Percentiles rank a stretch among this genome's conserved stretches.
Conservation (phyloP, 2,329 filamentous ascomycete species). For the Albifimbria verrucaria region DNA sequence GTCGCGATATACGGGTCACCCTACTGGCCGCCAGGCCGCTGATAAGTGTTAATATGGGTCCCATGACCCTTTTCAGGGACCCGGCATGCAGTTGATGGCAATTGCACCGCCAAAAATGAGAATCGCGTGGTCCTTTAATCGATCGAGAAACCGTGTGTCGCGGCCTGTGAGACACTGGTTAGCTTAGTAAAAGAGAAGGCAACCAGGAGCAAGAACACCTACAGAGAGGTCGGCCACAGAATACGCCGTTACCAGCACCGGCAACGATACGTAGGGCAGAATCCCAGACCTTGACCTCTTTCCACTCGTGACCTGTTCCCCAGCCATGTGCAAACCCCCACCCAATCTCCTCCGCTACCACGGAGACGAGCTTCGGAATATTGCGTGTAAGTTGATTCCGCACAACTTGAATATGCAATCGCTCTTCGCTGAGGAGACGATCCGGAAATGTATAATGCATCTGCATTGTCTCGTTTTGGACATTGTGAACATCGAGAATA, state of each 20-base stretch:
- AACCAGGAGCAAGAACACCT: not conserved
- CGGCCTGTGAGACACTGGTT: not conserved
- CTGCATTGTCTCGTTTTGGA: not conserved
- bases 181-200: not conserved
- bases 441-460: not conserved
- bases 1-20: not conserved
- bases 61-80: not conserved
- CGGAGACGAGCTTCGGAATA: not conserved
- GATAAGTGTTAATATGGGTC: not conserved
- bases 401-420: not conserved
- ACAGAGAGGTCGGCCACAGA: not conserved
- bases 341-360: not conserved
- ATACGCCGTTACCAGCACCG: not conserved
- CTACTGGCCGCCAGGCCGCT: not conserved
- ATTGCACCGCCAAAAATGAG: not conserved
- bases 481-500: not conserved
- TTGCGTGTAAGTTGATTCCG: not conserved
- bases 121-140: not conserved
- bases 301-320: not conserved
- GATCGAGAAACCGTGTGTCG: not conserved
- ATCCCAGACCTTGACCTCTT: not conserved
- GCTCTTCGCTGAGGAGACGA: not conserved
- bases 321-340: not conserved
- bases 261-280: not conserved
- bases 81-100: not conserved